Percentiles rank a stretch among this genome's conserved stretches.
Evolutionary conservation across 768 basidiomycete genomes (phyloP).

Genomic region (Calocybe cyanea): DNA sequence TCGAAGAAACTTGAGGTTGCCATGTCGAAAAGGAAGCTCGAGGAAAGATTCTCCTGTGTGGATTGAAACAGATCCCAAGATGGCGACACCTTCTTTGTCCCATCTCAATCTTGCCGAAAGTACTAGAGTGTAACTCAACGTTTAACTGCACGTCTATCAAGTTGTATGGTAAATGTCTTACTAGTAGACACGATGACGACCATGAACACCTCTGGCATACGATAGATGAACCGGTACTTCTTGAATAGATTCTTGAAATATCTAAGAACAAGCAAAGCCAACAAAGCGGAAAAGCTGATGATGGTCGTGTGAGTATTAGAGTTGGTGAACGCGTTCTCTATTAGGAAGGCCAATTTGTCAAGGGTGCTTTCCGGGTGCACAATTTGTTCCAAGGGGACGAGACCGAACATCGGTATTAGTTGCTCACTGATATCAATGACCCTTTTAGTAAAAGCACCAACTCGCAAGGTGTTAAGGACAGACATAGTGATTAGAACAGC

Average conservation of each 20-base stretch:
- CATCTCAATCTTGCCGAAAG: constrained; percentile 67
- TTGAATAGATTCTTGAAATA: constrained; percentile 55
- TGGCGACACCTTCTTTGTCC: constrained; percentile 76
- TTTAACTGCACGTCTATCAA: background rate
- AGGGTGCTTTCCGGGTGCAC: constrained; percentile 64
- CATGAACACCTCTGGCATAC: constrained; percentile 86
- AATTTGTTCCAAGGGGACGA: constrained; percentile 49
- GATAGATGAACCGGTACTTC: constrained; percentile 67
- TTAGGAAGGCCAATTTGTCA: constrained; percentile 75
- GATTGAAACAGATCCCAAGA: constrained; percentile 76
- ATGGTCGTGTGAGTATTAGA: constrained; percentile 64
- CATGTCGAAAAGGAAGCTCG: constrained; percentile 63
- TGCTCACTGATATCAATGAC: constrained; percentile 53
- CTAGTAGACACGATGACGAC: constrained; percentile 82
- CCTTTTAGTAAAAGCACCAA: background rate
- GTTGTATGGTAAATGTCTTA: constrained; percentile 32
- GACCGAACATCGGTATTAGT: constrained; percentile 86
- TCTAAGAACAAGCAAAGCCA: constrained; percentile 59
- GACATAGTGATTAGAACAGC: constrained; percentile 84
- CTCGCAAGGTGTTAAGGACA: constrained; percentile 19
- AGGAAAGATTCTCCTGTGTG: constrained; percentile 60
- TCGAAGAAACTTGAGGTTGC: constrained; percentile 61
- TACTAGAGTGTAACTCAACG: constrained; percentile 37
- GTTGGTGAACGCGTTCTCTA: constrained; percentile 52
- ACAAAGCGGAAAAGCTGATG: constrained; percentile 71